phyloP scores from a whole-genome alignment of 192 early-diverging fungal species.

The Entrophospora sp. region DNA sequence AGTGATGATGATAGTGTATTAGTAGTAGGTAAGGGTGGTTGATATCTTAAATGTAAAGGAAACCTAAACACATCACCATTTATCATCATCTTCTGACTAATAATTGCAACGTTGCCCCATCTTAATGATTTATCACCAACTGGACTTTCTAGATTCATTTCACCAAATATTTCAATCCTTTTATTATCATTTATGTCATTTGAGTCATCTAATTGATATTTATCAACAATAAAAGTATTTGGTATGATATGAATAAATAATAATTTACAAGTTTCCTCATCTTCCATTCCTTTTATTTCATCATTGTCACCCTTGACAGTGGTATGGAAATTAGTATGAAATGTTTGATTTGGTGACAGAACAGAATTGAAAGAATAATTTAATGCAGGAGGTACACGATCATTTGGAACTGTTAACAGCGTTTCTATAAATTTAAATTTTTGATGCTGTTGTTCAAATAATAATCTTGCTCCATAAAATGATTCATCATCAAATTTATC shows the following conservation, averaged over 20 bases:
- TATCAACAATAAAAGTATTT: conserved; percentile 4
- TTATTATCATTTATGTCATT: neutral
- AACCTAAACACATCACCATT: neutral
- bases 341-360: neutral
- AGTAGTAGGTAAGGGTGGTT: neutral
- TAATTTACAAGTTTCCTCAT: neutral
- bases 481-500: neutral
- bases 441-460: neutral
- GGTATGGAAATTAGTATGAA: neutral
- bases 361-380: conserved; percentile 1
- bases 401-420: no score
- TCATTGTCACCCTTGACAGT: neutral
- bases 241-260: neutral
- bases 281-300: neutral
- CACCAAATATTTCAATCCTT: neutral
- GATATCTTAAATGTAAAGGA: neutral
- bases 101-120: neutral
- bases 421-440: neutral
- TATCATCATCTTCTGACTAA: neutral
- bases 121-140: neutral
- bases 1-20: no score
- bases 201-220: neutral
- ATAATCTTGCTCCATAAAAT: neutral
- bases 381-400: neutral
- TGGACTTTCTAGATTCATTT: neutral